phyloP scores from a whole-genome alignment of 108 stramenopile species.

The Ochromonas danica region DNA sequence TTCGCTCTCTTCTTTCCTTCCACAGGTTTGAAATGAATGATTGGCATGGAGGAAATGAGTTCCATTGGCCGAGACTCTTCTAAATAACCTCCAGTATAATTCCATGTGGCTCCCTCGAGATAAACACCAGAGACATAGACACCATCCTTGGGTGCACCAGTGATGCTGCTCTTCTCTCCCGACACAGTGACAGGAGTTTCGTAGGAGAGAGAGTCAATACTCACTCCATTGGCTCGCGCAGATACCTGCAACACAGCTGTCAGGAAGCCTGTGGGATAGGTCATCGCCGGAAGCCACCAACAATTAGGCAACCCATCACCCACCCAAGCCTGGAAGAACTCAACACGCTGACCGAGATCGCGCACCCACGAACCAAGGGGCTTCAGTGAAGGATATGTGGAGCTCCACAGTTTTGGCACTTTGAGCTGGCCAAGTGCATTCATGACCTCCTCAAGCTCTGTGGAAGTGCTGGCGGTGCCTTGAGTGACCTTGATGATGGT shows the following conservation, averaged over 20 bases:
- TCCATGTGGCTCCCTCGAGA: constrained; percentile 66
- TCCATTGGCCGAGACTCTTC: constrained; percentile 65
- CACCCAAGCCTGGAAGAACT: constrained; percentile 55
- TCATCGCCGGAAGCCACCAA: constrained; percentile 66
- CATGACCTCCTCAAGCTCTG: constrained; percentile 63
- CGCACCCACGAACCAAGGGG: constrained; percentile 63
- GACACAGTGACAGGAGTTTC: constrained; percentile 51
- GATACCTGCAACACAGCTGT: constrained; percentile 64
- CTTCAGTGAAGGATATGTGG: constrained; percentile 62
- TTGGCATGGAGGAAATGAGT: constrained; percentile 60
- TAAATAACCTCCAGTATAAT: constrained; percentile 47
- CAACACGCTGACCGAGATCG: constrained; percentile 49
- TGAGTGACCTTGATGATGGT: constrained; percentile 56
- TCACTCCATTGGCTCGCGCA: constrained; percentile 60
- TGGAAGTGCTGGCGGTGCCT: constrained; percentile 59
- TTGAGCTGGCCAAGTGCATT: constrained; percentile 54
- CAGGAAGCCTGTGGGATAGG: constrained; percentile 63
- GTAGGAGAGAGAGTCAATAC: constrained; percentile 62
- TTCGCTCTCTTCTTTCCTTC: constrained; percentile 55
- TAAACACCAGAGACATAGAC: constrained; percentile 61
- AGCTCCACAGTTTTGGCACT: constrained; percentile 59
- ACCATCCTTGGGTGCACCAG: constrained; percentile 58
- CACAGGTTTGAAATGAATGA: constrained; percentile 68
- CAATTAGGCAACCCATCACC: constrained; percentile 50
- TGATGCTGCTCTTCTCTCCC: constrained; percentile 10